phyloP scores from a whole-genome alignment of 176 grass and related monocot genomes.

The Guadua angustifolia region DNA sequence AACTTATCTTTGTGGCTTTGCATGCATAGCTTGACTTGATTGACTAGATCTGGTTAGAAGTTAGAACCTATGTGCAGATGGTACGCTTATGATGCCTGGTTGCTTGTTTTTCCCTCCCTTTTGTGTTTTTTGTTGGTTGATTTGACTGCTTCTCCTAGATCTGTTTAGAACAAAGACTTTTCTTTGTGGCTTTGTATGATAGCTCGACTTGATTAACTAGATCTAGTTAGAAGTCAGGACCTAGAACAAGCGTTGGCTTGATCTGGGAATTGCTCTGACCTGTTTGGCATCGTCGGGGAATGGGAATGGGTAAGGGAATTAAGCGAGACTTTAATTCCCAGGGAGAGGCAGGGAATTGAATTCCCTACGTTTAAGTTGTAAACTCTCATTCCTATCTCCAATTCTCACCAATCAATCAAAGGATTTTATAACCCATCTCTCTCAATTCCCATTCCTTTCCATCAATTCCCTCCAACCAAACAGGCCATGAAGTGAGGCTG shows the following conservation, averaged over 20 bases:
- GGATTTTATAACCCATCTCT: no score
- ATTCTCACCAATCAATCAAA: no score
- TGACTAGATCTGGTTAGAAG: background rate
- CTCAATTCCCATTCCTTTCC: no score
- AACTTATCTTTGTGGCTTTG: background rate
- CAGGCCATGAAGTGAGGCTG: background rate
- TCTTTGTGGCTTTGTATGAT: background rate
- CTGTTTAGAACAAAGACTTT: background rate
- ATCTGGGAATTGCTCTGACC: background rate
- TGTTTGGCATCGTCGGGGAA: no score
- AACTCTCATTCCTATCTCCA: no score
- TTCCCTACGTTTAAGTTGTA: no score
- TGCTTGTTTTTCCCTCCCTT: background rate
- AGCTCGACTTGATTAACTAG: background rate
- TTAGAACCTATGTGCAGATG: no score
- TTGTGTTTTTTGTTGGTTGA: background rate
- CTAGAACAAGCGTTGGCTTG: background rate
- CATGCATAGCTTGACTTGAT: background rate
- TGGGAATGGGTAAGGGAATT: no score
- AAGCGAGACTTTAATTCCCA: no score
- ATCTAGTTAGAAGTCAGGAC: background rate
- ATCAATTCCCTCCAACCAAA: no score
- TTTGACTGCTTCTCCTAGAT: background rate
- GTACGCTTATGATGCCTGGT: background rate
- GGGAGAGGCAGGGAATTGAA: no score